phyloP scores from a whole-genome alignment of 352 stramenopile genomes.

The Pelagophyceae sp. region DNA sequence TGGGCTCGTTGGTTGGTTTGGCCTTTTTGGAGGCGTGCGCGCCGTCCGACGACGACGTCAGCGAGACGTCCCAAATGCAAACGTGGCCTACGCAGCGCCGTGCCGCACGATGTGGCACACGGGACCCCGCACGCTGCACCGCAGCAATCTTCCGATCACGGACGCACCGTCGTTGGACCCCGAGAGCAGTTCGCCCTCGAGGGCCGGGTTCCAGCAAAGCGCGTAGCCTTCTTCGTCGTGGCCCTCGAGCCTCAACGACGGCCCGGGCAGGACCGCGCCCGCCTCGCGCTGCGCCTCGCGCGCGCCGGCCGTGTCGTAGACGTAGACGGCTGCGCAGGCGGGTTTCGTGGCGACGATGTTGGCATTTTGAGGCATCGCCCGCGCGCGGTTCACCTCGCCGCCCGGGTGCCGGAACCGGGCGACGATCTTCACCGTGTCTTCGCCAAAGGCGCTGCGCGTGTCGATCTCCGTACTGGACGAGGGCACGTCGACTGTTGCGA shows the following conservation, averaged over 20 bases:
- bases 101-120: no score
- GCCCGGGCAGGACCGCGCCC: no score
- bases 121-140: no score
- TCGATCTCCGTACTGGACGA: background rate
- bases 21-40: background rate
- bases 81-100: background rate
- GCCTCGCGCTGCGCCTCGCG: no score
- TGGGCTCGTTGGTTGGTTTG: background rate
- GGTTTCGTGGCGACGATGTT: background rate
- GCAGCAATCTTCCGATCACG: no score
- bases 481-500: background rate
- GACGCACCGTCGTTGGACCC: background rate
- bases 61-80: background rate
- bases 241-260: background rate
- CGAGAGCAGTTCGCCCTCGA: background rate
- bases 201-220: background rate
- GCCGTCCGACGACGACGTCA: background rate
- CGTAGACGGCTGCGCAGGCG: background rate
- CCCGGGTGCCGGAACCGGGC: background rate
- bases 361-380: background rate
- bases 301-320: background rate
- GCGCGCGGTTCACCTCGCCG: conserved; percentile 4
- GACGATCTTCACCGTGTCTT: background rate
- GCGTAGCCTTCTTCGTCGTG: background rate
- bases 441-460: background rate